These are phyloP conservation scores for Rhizopus sp. DNA, from an alignment of 371 early-diverging fungal genomes.

Conservation along the genomic window DNA sequence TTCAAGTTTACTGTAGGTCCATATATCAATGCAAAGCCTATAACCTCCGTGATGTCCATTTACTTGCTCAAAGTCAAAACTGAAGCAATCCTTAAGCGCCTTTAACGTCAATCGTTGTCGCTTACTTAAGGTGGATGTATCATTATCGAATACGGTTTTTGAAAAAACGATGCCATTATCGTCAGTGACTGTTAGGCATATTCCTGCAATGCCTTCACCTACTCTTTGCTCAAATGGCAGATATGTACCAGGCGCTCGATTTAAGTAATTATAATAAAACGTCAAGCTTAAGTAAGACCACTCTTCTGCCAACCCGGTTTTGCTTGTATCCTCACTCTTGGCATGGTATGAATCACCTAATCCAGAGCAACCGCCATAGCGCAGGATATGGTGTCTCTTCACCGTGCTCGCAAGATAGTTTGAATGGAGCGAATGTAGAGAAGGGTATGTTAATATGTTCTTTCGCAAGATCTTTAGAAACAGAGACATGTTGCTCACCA, in stretches of 20 bases:
- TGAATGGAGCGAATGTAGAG: constrained; percentile 49
- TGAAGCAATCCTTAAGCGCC: constrained; percentile 17
- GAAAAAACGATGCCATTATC: constrained; percentile 8
- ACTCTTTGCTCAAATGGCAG: constrained; percentile 64
- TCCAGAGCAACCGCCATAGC: constrained; percentile 30
- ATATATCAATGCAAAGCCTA: constrained; percentile 61
- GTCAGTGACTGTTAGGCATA: constrained; percentile 29
- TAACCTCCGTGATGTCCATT: constrained; percentile 1
- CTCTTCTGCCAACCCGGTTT: constrained; percentile 6
- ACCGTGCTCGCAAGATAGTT: constrained; percentile 56
- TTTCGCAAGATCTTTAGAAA: constrained; percentile 71
- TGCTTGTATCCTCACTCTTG: neutral
- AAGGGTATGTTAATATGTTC: constrained; percentile 54
- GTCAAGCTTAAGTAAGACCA: constrained; percentile 28
- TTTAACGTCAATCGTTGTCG: constrained; percentile 4
- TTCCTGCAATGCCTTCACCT: constrained; percentile 74
- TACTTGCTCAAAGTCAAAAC: constrained; percentile 21
- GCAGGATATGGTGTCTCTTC: constrained; percentile 49
- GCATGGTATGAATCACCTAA: neutral
- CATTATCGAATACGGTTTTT: neutral
- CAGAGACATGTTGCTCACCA: constrained; percentile 57
- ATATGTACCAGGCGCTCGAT: constrained; percentile 40
- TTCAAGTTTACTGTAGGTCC: constrained; percentile 70
- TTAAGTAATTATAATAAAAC: constrained; percentile 50
- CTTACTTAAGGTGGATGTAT: neutral